Evolutionary conservation across 495 filamentous ascomycete species (phyloP).

Genomic region (Aspergillus kassunensis): DNA sequence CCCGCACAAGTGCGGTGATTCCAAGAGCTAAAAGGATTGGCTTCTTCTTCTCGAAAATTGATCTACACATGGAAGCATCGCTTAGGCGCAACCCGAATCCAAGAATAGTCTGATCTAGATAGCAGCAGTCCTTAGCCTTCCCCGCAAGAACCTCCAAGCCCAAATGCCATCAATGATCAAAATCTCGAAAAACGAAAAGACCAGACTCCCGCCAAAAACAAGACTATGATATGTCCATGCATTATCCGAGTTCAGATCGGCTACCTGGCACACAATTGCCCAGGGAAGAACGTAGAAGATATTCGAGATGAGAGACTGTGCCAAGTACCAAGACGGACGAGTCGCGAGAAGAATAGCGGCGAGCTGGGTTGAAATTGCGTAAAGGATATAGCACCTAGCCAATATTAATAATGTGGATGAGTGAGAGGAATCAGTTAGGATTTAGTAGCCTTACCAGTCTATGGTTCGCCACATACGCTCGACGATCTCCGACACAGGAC

Average conservation of each 20-base stretch:
- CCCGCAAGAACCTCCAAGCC: slow-evolving; percentile 46
- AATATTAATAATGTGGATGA: no score
- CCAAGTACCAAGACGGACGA: slow-evolving; percentile 62
- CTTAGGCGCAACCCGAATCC: no score
- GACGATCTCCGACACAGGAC: slow-evolving; percentile 56
- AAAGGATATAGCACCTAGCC: slow-evolving; percentile 79
- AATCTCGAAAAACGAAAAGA: slow-evolving; percentile 58
- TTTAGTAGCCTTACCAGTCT: slow-evolving; percentile 11
- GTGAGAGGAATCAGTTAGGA: no score
- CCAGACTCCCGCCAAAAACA: slow-evolving; percentile 66
- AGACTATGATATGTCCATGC: slow-evolving; percentile 67
- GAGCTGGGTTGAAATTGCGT: slow-evolving; percentile 61
- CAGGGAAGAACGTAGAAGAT: slow-evolving; percentile 66
- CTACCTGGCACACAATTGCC: slow-evolving; percentile 57
- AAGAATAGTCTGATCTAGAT: neutral
- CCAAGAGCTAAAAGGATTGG: no score
- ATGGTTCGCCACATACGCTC: slow-evolving; percentile 61
- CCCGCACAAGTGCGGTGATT: no score
- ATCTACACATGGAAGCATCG: no score
- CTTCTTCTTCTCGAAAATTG: no score
- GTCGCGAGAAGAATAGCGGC: slow-evolving; percentile 64
- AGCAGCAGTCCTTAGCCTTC: neutral
- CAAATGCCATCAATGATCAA: slow-evolving; percentile 37
- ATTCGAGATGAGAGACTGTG: slow-evolving; percentile 61
- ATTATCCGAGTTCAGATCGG: slow-evolving; percentile 42